Evolutionary conservation across 208 protist species (phyloP).

Genomic region (Crithidia fasciculata): DNA sequence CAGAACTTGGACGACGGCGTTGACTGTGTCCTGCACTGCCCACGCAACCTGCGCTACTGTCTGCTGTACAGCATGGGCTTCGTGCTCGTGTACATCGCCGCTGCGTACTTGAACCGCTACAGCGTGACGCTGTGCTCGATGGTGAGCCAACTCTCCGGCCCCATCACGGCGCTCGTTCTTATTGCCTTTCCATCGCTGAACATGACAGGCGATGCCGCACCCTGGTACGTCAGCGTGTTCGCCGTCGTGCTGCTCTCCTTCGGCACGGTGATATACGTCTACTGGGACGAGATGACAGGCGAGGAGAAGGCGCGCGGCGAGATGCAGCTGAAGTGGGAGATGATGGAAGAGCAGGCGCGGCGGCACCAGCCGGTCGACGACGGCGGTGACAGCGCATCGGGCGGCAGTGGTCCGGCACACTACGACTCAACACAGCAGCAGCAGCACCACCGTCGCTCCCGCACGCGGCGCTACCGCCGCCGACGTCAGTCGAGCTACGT

Average conservation of each 20-base stretch:
- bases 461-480: constrained; percentile 24
- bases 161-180: constrained; percentile 58
- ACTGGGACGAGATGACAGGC: constrained; percentile 54
- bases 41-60: constrained; percentile 61
- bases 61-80: constrained; percentile 57
- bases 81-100: constrained; percentile 50
- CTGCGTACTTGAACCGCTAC: constrained; percentile 69
- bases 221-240: constrained; percentile 50
- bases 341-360: constrained; percentile 18
- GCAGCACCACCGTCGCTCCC: constrained; percentile 17
- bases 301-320: constrained; percentile 47
- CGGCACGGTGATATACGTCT: constrained; percentile 55
- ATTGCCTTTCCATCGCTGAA: constrained; percentile 51
- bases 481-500: constrained; percentile 22
- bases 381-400: neutral
- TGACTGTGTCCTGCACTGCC: constrained; percentile 51
- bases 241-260: constrained; percentile 34
- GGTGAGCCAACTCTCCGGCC: constrained; percentile 61
- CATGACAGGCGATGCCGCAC: constrained; percentile 38
- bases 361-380: constrained; percentile 13
- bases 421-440: neutral
- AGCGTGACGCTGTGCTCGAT: constrained; percentile 72
- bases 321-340: constrained; percentile 47
- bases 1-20: constrained; percentile 43
- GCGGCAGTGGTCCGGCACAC: neutral